Base-by-base conservation (phyloP, 352 stramenopile genomes). In the Phytopythium kandeliae region DNA sequence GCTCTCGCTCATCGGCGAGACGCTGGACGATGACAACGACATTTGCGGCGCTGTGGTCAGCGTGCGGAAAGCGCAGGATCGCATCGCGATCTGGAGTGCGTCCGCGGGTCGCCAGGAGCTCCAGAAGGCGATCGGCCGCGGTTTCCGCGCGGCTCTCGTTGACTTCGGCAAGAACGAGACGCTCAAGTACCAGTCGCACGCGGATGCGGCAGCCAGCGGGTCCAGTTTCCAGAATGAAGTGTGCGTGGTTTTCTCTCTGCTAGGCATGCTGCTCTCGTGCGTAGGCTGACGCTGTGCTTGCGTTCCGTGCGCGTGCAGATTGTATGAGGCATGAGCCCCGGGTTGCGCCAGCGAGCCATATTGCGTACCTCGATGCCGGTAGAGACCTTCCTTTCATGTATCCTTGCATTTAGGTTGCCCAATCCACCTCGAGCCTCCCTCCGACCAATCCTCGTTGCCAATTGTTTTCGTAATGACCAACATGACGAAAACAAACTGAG, bases 41-140 rank as follows among this genome's bases (percentile, higher is more conserved):
- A 81, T 98, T 47, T 98, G 92, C 65, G 95, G 96, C 30, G 90
- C 89, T 57, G 96, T 99, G 48, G 94, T 98, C 37, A 97, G 80
- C 63, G 89, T 98, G 50, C 90, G 96, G 42, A 97, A 98, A 67
- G 63, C 81, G 28, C 89, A 98, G 71, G 92, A 98, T 78, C 85
- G 93, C 47, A 96, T 98, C 65, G 87, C 95, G 41, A 86, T 99
- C 45, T 99, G 96, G 96, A 96, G 76, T 38, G 78, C 75, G 67
- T 92, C 80, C 59, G 83, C 85, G 25, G 67, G 78, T 36, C 71
- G 74, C 49, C 67, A 89, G 55, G 71, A 90, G 43, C 71, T 83
- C 31, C 82, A 93, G 58, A 85, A 83, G 55, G 74, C 73, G 31
- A 89, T 95, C 50, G 85, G 85, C 49, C 75, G 79, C 37, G 72